Conservation (phyloP, 1,284 basidiomycete species). For the Apiotrichum mycotoxinovorans region DNA sequence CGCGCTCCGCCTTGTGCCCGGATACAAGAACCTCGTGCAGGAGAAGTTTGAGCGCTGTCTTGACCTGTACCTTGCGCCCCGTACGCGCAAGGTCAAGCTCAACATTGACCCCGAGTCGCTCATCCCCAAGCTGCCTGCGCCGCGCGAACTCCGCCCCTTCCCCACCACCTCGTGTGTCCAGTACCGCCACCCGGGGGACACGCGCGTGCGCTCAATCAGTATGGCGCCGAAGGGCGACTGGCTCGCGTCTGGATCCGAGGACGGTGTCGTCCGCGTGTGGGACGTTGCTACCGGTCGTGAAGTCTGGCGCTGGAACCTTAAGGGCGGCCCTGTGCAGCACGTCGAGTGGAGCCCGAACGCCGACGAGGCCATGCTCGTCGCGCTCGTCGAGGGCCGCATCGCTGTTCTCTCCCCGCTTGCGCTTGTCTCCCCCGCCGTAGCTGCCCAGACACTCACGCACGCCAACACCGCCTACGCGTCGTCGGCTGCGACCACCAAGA, state of each 20-base stretch:
- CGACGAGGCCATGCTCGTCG: constrained; percentile 57
- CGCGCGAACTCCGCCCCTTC: constrained; percentile 89
- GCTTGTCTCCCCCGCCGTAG: constrained; percentile 58
- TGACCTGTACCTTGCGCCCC: constrained; percentile 94
- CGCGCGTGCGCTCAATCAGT: constrained; percentile 70
- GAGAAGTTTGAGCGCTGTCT: constrained; percentile 92
- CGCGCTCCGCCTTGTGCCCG: constrained; percentile 83
- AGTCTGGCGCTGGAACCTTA: constrained; percentile 82
- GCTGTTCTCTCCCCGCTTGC: constrained; percentile 80
- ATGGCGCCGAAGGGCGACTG: constrained; percentile 86
- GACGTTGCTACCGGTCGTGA: constrained; percentile 89
- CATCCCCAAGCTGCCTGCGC: constrained; percentile 93
- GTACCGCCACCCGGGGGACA: constrained; percentile 61
- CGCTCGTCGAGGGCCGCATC: constrained; percentile 58
- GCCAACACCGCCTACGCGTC: constrained; percentile 48
- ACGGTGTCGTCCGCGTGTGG: constrained; percentile 84
- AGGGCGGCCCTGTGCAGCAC: constrained; percentile 69
- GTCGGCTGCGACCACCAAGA: constrained; percentile 47
- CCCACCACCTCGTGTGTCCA: constrained; percentile 76
- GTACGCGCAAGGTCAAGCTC: constrained; percentile 79
- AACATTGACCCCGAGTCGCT: constrained; percentile 87
- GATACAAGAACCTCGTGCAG: constrained; percentile 86
- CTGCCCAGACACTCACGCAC: constrained; percentile 61
- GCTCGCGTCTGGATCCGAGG: constrained; percentile 89
- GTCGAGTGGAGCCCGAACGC: constrained; percentile 91